Conservation (phyloP, 2,329 filamentous ascomycete species). For the Aspergillus novoparasiticus region DNA sequence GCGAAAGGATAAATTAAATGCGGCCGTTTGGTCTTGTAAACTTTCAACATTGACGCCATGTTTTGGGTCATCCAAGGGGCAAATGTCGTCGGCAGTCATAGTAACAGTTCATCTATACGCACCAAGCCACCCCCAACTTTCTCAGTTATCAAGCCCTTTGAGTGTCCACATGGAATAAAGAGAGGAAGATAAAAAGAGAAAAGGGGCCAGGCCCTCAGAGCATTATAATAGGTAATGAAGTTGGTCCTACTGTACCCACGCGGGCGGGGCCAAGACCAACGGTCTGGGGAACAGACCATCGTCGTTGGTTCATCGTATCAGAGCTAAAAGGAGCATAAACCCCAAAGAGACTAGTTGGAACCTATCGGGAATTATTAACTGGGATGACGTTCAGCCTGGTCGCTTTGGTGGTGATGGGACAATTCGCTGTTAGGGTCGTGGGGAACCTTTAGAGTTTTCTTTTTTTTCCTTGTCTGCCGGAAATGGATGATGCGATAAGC, state of each 20-base stretch:
- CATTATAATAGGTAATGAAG: neutral
- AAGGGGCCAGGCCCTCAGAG: neutral
- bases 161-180: slow-evolving; percentile 16
- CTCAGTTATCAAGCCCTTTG: neutral
- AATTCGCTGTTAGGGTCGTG: too few species aligned
- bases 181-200: neutral
- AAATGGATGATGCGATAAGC: too few species aligned
- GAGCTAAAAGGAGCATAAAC: neutral
- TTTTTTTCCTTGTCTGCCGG: too few species aligned
- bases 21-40: slow-evolving; percentile 14
- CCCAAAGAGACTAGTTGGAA: neutral
- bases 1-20: slow-evolving; percentile 41
- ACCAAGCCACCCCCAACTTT: neutral
- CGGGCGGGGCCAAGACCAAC: neutral
- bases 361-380: neutral
- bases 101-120: neutral
- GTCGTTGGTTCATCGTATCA: neutral
- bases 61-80: slow-evolving; percentile 12
- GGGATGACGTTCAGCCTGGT: neutral
- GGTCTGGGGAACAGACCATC: neutral
- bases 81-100: neutral
- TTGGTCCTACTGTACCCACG: neutral
- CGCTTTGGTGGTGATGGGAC: too few species aligned
- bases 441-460: neutral
- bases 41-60: slow-evolving; percentile 7